A percentile compares a stretch with the other conserved stretches of the same genome.
Conservation (phyloP, 257 asterid species). For the Paraleonurus japonicus region DNA sequence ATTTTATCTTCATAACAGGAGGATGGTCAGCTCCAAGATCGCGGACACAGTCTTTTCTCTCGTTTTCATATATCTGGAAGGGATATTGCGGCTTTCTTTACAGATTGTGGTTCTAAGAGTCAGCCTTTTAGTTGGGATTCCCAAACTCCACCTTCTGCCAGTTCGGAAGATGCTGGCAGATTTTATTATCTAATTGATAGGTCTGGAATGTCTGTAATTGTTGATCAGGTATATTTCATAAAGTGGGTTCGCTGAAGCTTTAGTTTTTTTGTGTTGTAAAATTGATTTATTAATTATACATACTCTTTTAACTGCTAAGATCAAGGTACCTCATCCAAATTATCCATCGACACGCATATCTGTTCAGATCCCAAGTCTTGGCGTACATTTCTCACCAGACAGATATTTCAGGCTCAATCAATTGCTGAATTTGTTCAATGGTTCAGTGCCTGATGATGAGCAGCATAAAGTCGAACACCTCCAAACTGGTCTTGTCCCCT, state of each 20-base stretch:
- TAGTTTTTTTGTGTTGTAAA: slow-evolving; percentile 9
- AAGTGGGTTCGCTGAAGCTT: slow-evolving; percentile 11
- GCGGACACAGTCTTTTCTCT: slow-evolving; percentile 71
- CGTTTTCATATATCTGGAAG: slow-evolving; percentile 90
- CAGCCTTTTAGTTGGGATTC: slow-evolving; percentile 54
- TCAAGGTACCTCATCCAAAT: slow-evolving; percentile 78
- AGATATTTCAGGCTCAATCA: slow-evolving; percentile 78
- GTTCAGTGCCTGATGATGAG: slow-evolving; percentile 59
- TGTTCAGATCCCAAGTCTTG: slow-evolving; percentile 89
- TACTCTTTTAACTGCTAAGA: slow-evolving; percentile 42
- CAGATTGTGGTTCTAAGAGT: slow-evolving; percentile 55
- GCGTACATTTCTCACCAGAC: slow-evolving; percentile 92
- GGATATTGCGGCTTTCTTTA: slow-evolving; percentile 91
- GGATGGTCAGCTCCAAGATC: slow-evolving; percentile 58
- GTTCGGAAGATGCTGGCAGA: slow-evolving; percentile 51
- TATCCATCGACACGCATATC: slow-evolving; percentile 85
- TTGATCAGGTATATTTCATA: slow-evolving; percentile 73
- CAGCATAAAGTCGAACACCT: slow-evolving; percentile 46
- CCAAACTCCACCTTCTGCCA: slow-evolving; percentile 49
- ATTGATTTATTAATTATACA: slow-evolving; percentile 21
- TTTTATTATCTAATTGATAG: slow-evolving; percentile 76
- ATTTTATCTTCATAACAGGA: slow-evolving; percentile 45
- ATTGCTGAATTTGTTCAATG: slow-evolving; percentile 55
- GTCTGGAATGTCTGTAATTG: slow-evolving; percentile 89
- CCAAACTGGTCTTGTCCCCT: slow-evolving; percentile 64